Evolutionary conservation across 345 rosid species (phyloP).

Genomic region (Syzygium jambos): DNA sequence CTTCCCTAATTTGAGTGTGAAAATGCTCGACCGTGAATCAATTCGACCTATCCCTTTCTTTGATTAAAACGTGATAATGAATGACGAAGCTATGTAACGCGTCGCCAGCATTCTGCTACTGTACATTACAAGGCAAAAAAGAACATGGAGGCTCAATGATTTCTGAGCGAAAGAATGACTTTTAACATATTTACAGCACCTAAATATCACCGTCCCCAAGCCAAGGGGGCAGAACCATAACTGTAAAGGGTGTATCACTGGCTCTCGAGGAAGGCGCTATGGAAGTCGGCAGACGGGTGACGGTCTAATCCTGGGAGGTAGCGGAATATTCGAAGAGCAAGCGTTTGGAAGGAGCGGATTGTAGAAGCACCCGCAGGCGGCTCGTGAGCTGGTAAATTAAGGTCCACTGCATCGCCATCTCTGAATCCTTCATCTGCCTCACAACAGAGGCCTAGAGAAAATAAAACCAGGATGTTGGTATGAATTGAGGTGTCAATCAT

Average conservation of each 20-base stretch:
- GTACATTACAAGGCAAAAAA: background rate
- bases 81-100: background rate
- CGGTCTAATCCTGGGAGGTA: slow-evolving; percentile 64
- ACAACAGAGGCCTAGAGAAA: slow-evolving; percentile 68
- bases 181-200: background rate
- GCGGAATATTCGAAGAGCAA: slow-evolving; percentile 93
- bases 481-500: background rate
- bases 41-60: background rate
- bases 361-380: slow-evolving; percentile 80
- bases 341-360: slow-evolving; percentile 86
- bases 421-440: slow-evolving; percentile 95
- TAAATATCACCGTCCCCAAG: background rate
- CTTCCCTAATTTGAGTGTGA: background rate
- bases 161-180: slow-evolving; percentile 4
- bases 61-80: background rate
- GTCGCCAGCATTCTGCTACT: background rate
- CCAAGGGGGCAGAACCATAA: background rate
- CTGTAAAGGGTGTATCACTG: background rate
- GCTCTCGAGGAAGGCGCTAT: background rate
- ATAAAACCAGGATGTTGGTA: background rate
- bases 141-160: background rate
- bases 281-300: background rate
- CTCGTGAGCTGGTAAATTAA: slow-evolving; percentile 86
- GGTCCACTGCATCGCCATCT: slow-evolving; percentile 98
- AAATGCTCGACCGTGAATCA: background rate